Evolutionary conservation across 495 filamentous ascomycete species (phyloP).

Genomic region (Parathielavia hyrcaniae): DNA sequence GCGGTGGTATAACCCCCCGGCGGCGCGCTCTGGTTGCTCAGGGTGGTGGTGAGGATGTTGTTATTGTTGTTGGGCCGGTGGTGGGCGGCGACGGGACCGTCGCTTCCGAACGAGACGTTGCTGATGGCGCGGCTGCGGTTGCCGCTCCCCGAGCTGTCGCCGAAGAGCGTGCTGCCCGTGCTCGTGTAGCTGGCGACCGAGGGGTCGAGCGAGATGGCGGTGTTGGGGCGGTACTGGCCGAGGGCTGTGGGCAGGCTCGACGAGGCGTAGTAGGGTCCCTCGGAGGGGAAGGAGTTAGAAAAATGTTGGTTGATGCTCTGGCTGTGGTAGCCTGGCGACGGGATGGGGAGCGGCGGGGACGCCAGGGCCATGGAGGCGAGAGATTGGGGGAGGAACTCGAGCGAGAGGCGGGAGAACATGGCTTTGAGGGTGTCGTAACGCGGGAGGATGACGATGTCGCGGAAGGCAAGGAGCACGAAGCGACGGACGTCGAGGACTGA

Average conservation of each 20-base stretch:
- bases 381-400: conserved; percentile 72
- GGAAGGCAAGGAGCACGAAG: conserved; percentile 81
- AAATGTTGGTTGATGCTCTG: conserved; percentile 20
- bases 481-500: conserved; percentile 75
- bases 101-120: conserved; percentile 70
- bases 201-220: conserved; percentile 66
- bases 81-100: conserved; percentile 32
- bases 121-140: conserved; percentile 69
- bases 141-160: conserved; percentile 48
- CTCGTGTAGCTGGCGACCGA: conserved; percentile 66
- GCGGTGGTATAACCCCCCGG: too few species aligned
- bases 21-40: neutral
- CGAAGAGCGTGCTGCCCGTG: conserved; percentile 67
- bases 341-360: conserved; percentile 32
- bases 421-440: conserved; percentile 78
- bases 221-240: conserved; percentile 52
- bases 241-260: conserved; percentile 29
- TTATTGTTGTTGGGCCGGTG: conserved; percentile 29
- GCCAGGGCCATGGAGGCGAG: conserved; percentile 42
- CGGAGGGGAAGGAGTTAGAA: conserved; percentile 29
- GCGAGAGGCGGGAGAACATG: conserved; percentile 82
- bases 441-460: conserved; percentile 79
- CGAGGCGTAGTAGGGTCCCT: conserved; percentile 32
- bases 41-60: conserved; percentile 6
- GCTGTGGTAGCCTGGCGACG: conserved; percentile 34